Base-by-base conservation (phyloP, 2,329 filamentous ascomycete genomes). In the Hysterium pulicare region DNA sequence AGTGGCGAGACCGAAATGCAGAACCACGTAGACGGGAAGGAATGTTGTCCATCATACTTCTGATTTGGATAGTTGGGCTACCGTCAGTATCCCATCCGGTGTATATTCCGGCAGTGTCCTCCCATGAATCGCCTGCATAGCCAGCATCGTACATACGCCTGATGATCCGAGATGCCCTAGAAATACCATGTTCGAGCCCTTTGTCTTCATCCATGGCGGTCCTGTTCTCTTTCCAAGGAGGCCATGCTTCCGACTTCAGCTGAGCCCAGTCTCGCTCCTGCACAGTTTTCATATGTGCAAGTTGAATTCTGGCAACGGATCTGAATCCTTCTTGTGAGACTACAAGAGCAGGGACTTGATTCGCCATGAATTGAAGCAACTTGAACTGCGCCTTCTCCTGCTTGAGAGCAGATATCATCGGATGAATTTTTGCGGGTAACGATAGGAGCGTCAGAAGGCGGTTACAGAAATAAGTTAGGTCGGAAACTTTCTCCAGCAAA, bases 191-290 rank as follows among this genome's bases (percentile, higher is more conserved):
- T 31, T 79, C 74, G 34, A 74, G 72, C 9, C 72, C 75, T 41
- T 79, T 75, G 11, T 72, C 68, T n/a, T 73, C 71, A 54, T 84
- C 81, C 55, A 83, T 77, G 1, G 78, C 79, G 13, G 78, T 74
- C 40, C 71, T 77, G 35, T 80, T 75, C 54, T 79, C 74, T 58
- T 82, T 83, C 79, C 80, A 84, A 0, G 81, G 81, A 11, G 81
- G 81, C 81, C 81, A 84, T 6, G 77, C 79, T 7, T 72, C 64
- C 2, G 78, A 72, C 64, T 84, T 82, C 16, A 82, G 65, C 33
- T 70, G 65, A 2, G 79, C 79, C 72, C 79, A 83, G 45, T 78
- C 70, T 21, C 67, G 72, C 53, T 84, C 81, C 21, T 67, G 62
- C 0, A 51, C 28, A 1, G 78, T 81, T 58, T 84, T 84, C 33